Evolutionary conservation across 1,284 basidiomycete species (phyloP), one percentile per base, ranked within the genome.

Genomic region (Phellopilus nigrolimitatus): DNA sequence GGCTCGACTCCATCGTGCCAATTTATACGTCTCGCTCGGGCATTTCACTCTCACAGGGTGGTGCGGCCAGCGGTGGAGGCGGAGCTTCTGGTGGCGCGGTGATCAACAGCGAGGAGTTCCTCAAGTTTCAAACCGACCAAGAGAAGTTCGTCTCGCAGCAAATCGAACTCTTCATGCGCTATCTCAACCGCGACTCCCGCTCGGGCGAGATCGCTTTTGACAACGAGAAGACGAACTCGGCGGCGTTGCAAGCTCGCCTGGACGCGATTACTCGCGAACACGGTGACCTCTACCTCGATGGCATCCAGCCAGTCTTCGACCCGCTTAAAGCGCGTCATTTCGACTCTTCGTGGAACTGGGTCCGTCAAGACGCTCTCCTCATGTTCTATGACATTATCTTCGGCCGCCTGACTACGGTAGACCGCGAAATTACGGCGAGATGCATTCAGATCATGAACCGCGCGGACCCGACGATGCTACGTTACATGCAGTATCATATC

Each of bases 331-430:
- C 95, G 15, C 90, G 97, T 46, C 91, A 90, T 65, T 99, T 99
- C 74, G 94, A 97, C 67, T 97, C 94, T 8, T 93, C 88, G 9
- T 99, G 95, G 95, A 99, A 99, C 69, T 99, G 95, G 97, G 94
- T 91, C 47, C 86, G 95, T 59, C 94, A 97, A 71, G 93, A 95
- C 58, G 91, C 94, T 22, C 76, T 98, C 36, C 75, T 91, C 55
- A 92, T 98, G 88, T 98, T 88, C 73, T 97, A 95, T 71, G 95
- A 97, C 66, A 95, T 98, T 68, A 91, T 97, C 64, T 94, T 94
- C 62, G 95, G 95, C 42, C 84, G 88, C 41, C 80, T 97, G 55
- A 94, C 88, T 27, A 91, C 92, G 25, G 90, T 97, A 60, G 94
- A 97, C 60, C 84, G 88, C 51, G 91, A 94, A 67, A 93, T 97